Evolutionary conservation across 2,329 filamentous ascomycete species (phyloP).

Genomic region (Xylariomycetidae sp.): DNA sequence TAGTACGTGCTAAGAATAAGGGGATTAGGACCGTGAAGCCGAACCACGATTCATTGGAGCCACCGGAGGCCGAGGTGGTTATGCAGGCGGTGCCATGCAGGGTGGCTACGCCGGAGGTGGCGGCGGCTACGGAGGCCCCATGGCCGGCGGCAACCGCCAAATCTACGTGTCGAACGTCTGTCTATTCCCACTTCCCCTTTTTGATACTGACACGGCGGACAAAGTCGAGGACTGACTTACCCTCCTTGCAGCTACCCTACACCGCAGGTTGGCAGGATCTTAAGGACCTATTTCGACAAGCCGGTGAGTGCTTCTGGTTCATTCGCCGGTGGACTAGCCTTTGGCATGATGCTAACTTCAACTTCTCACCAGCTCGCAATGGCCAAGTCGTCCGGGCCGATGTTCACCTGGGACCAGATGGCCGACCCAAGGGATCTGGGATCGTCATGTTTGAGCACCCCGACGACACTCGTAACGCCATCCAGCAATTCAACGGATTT

Average conservation of each 20-base stretch:
- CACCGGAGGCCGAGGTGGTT: slow-evolving; percentile 51
- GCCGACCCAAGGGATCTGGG: slow-evolving; percentile 91
- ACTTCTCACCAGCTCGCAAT: slow-evolving; percentile 42
- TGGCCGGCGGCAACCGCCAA: slow-evolving; percentile 68
- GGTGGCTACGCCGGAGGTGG: slow-evolving; percentile 53
- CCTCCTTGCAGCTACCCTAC: slow-evolving; percentile 71
- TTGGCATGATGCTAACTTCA: slow-evolving; percentile 7
- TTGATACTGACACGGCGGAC: slow-evolving; percentile 10
- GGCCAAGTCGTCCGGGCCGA: slow-evolving; percentile 89
- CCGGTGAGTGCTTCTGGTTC: slow-evolving; percentile 64
- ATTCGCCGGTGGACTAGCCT: neutral
- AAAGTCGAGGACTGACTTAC: slow-evolving; percentile 20
- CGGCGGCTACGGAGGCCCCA: slow-evolving; percentile 45
- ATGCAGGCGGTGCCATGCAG: slow-evolving; percentile 41
- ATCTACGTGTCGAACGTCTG: slow-evolving; percentile 98
- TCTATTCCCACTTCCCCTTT: slow-evolving; percentile 40
- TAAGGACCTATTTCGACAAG: slow-evolving; percentile 97
- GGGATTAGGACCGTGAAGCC: slow-evolving; percentile 80
- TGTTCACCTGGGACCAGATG: slow-evolving; percentile 86
- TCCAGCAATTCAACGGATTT: slow-evolving; percentile 96
- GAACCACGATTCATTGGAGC: slow-evolving; percentile 92
- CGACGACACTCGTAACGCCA: slow-evolving; percentile 92
- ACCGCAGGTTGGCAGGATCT: slow-evolving; percentile 98
- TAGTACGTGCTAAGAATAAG: slow-evolving; percentile 15
- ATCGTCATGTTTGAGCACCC: slow-evolving; percentile 95